Conservation (phyloP, 805 yeast genomes). For the Metschnikowia baotianmanensis region DNA sequence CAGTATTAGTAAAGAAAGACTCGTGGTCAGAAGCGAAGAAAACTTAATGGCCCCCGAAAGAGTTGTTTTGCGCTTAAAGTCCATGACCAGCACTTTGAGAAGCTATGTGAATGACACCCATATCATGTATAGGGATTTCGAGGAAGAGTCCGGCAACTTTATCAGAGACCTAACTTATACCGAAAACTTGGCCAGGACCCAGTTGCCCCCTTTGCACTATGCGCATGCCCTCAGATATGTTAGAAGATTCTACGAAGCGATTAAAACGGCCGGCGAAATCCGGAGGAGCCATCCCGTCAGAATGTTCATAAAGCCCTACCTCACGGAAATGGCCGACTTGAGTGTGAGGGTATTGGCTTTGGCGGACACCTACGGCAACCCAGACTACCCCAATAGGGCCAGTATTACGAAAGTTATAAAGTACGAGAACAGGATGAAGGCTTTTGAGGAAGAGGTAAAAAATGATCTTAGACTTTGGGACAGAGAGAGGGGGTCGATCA, state of each 20-base stretch:
- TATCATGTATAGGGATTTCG: background rate
- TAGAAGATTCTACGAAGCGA: background rate
- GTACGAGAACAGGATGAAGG: background rate
- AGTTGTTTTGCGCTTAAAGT: too few species aligned
- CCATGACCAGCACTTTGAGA: too few species aligned
- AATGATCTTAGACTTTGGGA: too few species aligned
- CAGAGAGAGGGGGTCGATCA: too few species aligned
- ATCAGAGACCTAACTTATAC: background rate
- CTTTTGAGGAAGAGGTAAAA: too few species aligned
- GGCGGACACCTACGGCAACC: background rate
- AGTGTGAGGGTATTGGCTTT: background rate
- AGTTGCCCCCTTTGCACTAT: background rate
- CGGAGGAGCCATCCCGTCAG: background rate
- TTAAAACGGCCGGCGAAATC: background rate
- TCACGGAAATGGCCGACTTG: background rate
- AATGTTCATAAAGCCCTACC: background rate
- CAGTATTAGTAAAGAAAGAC: too few species aligned
- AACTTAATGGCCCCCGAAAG: too few species aligned
- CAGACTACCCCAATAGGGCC: background rate
- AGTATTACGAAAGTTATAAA: background rate
- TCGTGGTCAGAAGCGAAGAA: too few species aligned
- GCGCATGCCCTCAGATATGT: background rate
- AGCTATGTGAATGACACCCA: background rate
- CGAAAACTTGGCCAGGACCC: background rate
- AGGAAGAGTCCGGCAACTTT: background rate